phyloP scores from a whole-genome alignment of 352 stramenopile genomes.

The Thalassiosira mediterranea region DNA sequence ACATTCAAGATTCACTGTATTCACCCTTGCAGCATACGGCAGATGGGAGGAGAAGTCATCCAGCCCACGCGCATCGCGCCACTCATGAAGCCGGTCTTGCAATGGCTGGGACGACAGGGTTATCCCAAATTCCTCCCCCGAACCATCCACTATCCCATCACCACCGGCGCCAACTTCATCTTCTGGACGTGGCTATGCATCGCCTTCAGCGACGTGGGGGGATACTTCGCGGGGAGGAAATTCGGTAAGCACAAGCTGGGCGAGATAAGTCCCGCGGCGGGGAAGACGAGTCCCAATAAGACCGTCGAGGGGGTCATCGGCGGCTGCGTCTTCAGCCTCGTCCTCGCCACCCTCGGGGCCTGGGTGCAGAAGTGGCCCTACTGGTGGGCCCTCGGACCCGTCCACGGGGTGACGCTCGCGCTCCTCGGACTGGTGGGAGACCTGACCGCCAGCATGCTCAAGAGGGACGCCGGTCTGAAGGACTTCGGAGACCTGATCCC shows the following conservation, averaged over 20 bases:
- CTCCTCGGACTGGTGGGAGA: constrained; percentile 92
- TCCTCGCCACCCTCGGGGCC: constrained; percentile 86
- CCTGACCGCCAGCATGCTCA: constrained; percentile 94
- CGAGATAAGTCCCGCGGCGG: constrained; percentile 87
- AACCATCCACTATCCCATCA: constrained; percentile 73
- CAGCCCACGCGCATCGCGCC: constrained; percentile 66
- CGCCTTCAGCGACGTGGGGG: constrained; percentile 90
- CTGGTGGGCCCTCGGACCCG: constrained; percentile 85
- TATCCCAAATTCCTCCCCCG: constrained; percentile 56
- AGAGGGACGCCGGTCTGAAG: constrained; percentile 93
- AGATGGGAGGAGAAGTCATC: constrained; percentile 51
- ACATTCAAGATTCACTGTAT: too few species aligned
- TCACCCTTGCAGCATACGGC: constrained; percentile 49
- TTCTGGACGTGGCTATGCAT: constrained; percentile 88
- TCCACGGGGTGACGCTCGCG: constrained; percentile 87
- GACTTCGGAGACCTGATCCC: constrained; percentile 95
- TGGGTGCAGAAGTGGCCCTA: constrained; percentile 88
- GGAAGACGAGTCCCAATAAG: constrained; percentile 93
- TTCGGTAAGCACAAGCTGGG: constrained; percentile 89
- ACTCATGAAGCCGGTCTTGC: constrained; percentile 57
- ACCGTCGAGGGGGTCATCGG: constrained; percentile 93
- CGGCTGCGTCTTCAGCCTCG: constrained; percentile 80
- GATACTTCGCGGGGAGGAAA: constrained; percentile 91
- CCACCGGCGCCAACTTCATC: constrained; percentile 83
- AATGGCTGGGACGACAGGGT: constrained; percentile 53